phyloP scores from a whole-genome alignment of 805 yeast genomes.

The Candida awuae region DNA sequence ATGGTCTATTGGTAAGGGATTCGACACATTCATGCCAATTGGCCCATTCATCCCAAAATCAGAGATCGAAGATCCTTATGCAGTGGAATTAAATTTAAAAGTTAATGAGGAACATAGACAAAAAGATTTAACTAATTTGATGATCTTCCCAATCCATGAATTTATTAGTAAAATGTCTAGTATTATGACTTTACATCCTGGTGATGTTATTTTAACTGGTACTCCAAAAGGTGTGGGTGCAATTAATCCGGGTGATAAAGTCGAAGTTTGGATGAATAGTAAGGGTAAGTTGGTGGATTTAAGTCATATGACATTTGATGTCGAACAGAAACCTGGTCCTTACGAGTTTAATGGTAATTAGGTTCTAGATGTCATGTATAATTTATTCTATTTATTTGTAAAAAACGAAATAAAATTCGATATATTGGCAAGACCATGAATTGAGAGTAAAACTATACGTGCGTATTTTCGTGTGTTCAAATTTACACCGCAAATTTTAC shows the following conservation, averaged over 20 bases:
- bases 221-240: conserved; percentile 98
- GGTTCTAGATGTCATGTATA: not conserved
- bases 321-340: conserved; percentile 51
- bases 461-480: too few relatives aligned
- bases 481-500: too few relatives aligned
- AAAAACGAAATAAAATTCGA: not conserved
- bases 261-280: conserved; percentile 54
- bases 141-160: conserved; percentile 82
- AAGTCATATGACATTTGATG: conserved; percentile 40
- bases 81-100: conserved; percentile 51
- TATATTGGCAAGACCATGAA: too few relatives aligned
- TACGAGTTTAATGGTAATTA: conserved; percentile 35
- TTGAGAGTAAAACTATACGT: too few relatives aligned
- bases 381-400: not conserved
- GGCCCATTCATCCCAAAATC: conserved; percentile 61
- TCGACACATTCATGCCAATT: conserved; percentile 92
- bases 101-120: conserved; percentile 70
- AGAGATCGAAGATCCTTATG: conserved; percentile 63
- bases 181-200: conserved; percentile 86
- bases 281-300: conserved; percentile 51
- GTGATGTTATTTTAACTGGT: conserved; percentile 89
- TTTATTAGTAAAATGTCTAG: conserved; percentile 73
- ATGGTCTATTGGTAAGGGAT: conserved; percentile 95
- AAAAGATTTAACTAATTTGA: conserved; percentile 65
- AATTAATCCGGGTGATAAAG: conserved; percentile 66